phyloP scores from a whole-genome alignment of 1,139 yeast species.

The Yamadazyma spencermartinsiae region DNA sequence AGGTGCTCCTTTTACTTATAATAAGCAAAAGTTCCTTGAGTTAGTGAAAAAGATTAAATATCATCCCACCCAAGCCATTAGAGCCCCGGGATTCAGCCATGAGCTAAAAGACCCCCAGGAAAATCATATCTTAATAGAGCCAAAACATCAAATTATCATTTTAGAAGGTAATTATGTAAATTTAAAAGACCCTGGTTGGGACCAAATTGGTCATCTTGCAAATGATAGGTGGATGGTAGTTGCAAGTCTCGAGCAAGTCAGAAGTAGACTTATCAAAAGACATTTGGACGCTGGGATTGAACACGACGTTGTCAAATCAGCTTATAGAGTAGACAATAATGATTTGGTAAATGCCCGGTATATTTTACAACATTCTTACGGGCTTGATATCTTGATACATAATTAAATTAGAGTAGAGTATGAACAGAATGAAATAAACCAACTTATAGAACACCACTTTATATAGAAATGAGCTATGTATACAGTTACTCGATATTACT shows the following conservation, averaged over 20 bases:
- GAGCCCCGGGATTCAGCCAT: conserved; percentile 80
- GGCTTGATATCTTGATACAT: conserved; percentile 20
- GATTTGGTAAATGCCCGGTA: conserved; percentile 69
- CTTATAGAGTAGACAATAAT: conserved; percentile 60
- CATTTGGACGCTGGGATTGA: conserved; percentile 75
- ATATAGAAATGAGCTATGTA: too few species aligned
- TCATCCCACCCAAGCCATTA: conserved; percentile 23
- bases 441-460: too few species aligned
- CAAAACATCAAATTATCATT: conserved; percentile 50
- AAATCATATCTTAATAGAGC: conserved; percentile 44
- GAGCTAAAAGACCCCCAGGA: conserved; percentile 63
- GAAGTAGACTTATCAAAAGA: conserved; percentile 63
- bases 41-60: conserved; percentile 24
- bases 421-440: too few species aligned
- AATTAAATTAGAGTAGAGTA: neutral
- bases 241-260: conserved; percentile 46
- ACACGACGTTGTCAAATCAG: conserved; percentile 55
- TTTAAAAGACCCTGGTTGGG: conserved; percentile 53
- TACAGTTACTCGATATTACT: too few species aligned
- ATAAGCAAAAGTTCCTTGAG: conserved; percentile 44
- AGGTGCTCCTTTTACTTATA: conserved; percentile 88
- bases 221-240: conserved; percentile 49
- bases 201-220: conserved; percentile 33
- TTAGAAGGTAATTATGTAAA: conserved; percentile 68
- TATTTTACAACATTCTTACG: conserved; percentile 44